These are phyloP conservation scores for Flaveria robusta DNA, from an alignment of 129 eudicot genomes.

Conservation along the genomic window DNA sequence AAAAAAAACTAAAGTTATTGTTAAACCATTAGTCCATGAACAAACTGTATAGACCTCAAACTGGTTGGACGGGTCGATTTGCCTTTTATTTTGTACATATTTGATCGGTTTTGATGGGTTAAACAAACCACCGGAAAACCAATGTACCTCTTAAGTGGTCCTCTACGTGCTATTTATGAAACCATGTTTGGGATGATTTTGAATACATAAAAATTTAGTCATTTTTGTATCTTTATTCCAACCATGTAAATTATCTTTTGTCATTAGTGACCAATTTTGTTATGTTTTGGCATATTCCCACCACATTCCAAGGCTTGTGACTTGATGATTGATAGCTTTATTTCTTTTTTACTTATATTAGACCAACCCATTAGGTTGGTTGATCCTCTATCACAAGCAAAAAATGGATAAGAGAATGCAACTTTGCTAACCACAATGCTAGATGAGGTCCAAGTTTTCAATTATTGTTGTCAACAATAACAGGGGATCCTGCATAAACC, in stretches of 20 bases:
- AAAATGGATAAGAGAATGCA: neutral
- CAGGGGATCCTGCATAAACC: too few relatives aligned
- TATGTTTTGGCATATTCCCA: neutral
- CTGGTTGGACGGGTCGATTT: too few relatives aligned
- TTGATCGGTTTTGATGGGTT: neutral
- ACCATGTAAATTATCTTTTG: neutral
- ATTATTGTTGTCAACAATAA: too few relatives aligned
- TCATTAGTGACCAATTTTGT: neutral
- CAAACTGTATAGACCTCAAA: too few relatives aligned
- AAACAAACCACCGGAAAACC: neutral
- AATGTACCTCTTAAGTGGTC: constrained; percentile 8
- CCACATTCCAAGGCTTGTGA: neutral
- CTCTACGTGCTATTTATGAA: neutral
- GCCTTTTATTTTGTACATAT: too few relatives aligned
- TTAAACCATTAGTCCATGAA: too few relatives aligned
- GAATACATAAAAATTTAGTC: neutral
- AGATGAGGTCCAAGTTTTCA: too few relatives aligned
- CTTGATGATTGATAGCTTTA: neutral
- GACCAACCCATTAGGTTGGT: neutral
- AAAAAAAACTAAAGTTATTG: too few relatives aligned
- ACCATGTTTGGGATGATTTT: neutral
- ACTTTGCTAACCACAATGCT: too few relatives aligned
- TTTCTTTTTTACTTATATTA: neutral
- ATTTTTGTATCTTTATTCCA: neutral
- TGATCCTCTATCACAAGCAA: neutral